Percentiles rank a stretch among this genome's conserved stretches.
Evolutionary conservation across 2,329 filamentous ascomycete genomes (phyloP).

Genomic region (Neoascochyta sp.): DNA sequence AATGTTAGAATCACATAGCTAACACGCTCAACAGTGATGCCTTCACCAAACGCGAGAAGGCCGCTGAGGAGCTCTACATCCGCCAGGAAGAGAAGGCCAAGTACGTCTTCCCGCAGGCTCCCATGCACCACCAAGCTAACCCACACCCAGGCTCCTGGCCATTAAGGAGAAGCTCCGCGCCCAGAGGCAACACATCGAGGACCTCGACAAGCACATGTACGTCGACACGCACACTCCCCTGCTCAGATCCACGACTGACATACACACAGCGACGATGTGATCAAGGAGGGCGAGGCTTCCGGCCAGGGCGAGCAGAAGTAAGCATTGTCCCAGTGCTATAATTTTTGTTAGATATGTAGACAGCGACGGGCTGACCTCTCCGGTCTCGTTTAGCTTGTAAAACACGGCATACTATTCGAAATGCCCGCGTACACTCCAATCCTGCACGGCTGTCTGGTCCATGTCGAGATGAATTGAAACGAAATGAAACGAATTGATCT

Average conservation of each 20-base stretch:
- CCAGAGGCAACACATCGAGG: slow-evolving; percentile 78
- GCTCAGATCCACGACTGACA: slow-evolving; percentile 10
- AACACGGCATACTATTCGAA: too few relatives aligned
- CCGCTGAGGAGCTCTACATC: slow-evolving; percentile 81
- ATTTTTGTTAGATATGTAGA: slow-evolving; percentile 13
- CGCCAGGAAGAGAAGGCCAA: slow-evolving; percentile 85
- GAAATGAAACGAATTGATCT: too few relatives aligned
- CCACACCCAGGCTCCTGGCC: slow-evolving; percentile 56
- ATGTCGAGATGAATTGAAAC: too few relatives aligned
- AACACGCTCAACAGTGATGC: slow-evolving; percentile 61
- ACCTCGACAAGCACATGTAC: slow-evolving; percentile 84
- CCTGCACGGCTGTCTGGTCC: too few relatives aligned
- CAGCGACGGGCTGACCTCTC: slow-evolving; percentile 14
- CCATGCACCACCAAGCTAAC: slow-evolving; percentile 10
- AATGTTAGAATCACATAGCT: too few relatives aligned
- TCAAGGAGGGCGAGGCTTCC: slow-evolving; percentile 58
- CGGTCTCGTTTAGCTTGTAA: slow-evolving; percentile 17
- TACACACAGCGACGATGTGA: slow-evolving; percentile 67
- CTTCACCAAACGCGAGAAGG: slow-evolving; percentile 88
- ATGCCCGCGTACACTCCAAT: too few relatives aligned
- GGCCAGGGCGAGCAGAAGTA: slow-evolving; percentile 62
- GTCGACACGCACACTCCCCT: slow-evolving; percentile 36
- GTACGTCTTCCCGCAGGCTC: slow-evolving; percentile 38
- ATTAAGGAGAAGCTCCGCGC: slow-evolving; percentile 67
- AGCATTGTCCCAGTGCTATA: slow-evolving; percentile 12